phyloP scores from a whole-genome alignment of 805 yeast species.

The Clavispora fructus region DNA sequence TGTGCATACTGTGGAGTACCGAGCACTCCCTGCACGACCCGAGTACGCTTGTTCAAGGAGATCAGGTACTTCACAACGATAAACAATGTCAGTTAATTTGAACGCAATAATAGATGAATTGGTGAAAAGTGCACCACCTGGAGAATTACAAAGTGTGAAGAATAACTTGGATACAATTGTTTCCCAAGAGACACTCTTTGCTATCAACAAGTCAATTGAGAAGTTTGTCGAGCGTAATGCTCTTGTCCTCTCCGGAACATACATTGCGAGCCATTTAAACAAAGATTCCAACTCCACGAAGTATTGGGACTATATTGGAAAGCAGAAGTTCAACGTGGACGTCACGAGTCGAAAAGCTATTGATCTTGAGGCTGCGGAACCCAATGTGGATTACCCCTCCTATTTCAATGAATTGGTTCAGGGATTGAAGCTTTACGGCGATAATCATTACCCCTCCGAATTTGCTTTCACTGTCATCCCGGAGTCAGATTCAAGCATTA shows the following conservation, averaged over 20 bases:
- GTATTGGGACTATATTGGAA: conserved; percentile 46
- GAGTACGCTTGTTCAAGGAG: not conserved
- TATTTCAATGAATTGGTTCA: conserved; percentile 26
- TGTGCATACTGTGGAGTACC: not conserved
- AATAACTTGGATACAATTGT: conserved; percentile 22
- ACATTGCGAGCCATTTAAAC: conserved; percentile 30
- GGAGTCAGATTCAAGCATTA: conserved; percentile 22
- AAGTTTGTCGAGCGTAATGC: conserved; percentile 24
- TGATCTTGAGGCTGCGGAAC: conserved; percentile 44
- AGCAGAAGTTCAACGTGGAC: conserved; percentile 55
- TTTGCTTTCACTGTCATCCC: conserved; percentile 44
- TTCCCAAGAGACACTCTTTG: conserved; percentile 13
- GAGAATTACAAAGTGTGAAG: conserved; percentile 28
- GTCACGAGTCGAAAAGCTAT: conserved; percentile 43
- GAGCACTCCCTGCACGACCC: not conserved
- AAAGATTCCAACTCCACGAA: conserved; percentile 36
- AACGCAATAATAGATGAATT: conserved; percentile 24
- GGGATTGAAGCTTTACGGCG: conserved; percentile 46
- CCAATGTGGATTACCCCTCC: conserved; percentile 20
- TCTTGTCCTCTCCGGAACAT: conserved; percentile 23
- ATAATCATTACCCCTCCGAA: conserved; percentile 60
- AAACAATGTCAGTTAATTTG: conserved; percentile 19
- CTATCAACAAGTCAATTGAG: conserved; percentile 25
- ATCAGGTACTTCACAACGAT: not conserved
- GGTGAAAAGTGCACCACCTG: conserved; percentile 34